Evolutionary conservation across 1,284 basidiomycete species (phyloP), one percentile per base, ranked within the genome.

Genomic region (Schizophyllum amplum): DNA sequence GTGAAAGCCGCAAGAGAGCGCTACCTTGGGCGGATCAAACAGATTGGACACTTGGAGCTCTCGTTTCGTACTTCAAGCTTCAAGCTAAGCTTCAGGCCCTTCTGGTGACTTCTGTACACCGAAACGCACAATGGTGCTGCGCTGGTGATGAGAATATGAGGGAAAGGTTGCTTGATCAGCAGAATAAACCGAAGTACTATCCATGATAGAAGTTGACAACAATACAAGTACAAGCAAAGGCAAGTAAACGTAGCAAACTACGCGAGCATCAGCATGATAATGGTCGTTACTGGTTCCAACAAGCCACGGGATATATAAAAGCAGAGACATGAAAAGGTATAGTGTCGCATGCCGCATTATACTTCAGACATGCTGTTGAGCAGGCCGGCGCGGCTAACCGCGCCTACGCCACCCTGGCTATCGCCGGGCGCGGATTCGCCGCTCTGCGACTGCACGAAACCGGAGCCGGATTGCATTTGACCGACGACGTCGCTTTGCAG

Each of bases 401-500:
- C 47, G 24, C 54, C 56, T 6, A 58, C 61, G 24, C 23, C 26
- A 20, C 55, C 55, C 9, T 50, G 21, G 13, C 1, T 3, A 1
- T 42, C 33, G 11, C 33, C 33, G 3, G 33, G 33, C 2, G 33
- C 33, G 17, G 33, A 42, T 17, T 42, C 33, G 33, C 33, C 33
- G 33, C 33, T 42, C 33, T 42, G 33, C 33, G 33, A 42, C 33
- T 42, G 33, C 3, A 42, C 17, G 33, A 42, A 17, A 17, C 33
- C 33, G 33, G 33, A 9, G 53, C 23, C 9, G 33, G 46, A 21
- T 20, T 15, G 59, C 33, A 86, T 61, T 64, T 86, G 82, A 51
- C 77, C 74, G 25, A 75, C 73, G 49, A 90, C 73, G 63, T 92
- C 89, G 64, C 79, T 87, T 71, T 92, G 89, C 42, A 92, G 78